These are phyloP conservation scores for Podospora pseudoanserina DNA, from an alignment of 495 filamentous ascomycete genomes.

Conservation along the genomic window DNA sequence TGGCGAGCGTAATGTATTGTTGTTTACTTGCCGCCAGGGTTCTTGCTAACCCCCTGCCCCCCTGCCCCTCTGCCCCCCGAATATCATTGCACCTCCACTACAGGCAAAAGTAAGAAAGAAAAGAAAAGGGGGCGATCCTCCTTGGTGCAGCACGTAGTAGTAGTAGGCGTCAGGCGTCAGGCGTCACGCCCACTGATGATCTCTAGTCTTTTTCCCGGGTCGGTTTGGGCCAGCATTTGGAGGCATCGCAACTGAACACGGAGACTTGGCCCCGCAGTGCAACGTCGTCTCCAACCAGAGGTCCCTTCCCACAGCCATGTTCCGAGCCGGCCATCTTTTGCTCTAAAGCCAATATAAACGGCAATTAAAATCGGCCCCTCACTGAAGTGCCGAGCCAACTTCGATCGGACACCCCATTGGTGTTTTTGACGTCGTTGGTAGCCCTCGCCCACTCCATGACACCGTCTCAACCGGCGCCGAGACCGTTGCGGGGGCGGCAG, in stretches of 20 bases:
- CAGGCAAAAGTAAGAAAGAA: no score
- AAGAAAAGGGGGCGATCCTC: no score
- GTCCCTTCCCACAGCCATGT: not conserved
- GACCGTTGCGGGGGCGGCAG: conserved; percentile 4
- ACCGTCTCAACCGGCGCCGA: not conserved
- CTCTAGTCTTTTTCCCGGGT: conserved; percentile 22
- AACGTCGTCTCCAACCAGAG: conserved; percentile 9
- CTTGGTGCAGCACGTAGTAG: no score
- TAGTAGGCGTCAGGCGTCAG: not conserved
- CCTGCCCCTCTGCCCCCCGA: not conserved
- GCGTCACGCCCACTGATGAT: not conserved
- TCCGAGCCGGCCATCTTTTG: conserved; percentile 4
- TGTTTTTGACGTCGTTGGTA: not conserved
- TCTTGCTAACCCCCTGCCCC: not conserved
- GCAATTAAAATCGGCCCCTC: conserved; percentile 20
- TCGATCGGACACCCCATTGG: not conserved
- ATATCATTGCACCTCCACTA: not conserved
- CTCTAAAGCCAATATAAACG: conserved; percentile 18
- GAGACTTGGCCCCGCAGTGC: conserved; percentile 25
- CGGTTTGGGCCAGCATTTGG: conserved; percentile 1
- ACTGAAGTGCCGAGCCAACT: conserved; percentile 4
- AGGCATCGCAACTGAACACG: conserved; percentile 14
- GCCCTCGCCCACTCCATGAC: no score
- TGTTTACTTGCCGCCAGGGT: not conserved
- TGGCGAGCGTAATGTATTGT: not conserved